Conservation (phyloP, 2,329 filamentous ascomycete genomes). For the Aurifilum marmelostoma region DNA sequence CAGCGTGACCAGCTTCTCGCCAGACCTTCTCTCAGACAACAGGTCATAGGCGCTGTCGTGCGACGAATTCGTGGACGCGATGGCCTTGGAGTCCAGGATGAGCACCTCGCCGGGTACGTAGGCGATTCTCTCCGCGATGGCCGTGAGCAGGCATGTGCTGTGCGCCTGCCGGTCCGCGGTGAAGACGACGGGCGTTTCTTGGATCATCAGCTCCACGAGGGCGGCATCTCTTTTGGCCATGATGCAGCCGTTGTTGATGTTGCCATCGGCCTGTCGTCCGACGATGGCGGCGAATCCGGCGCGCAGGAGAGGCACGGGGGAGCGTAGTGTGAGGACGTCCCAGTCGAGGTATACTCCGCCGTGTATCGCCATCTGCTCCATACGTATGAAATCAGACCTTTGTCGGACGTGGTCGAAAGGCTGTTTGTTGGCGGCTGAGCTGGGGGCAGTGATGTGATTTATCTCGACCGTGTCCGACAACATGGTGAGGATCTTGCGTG, state of each 20-base stretch:
- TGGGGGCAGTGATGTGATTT: constrained; percentile 31
- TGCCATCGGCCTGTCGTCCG: constrained; percentile 31
- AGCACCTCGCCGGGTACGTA: constrained; percentile 34
- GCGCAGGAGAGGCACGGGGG: constrained; percentile 31
- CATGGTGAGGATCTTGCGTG: constrained; percentile 30
- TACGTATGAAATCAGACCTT: constrained; percentile 36
- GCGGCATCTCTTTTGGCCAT: constrained; percentile 28
- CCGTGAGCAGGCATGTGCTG: constrained; percentile 34
- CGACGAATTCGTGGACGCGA: constrained; percentile 35
- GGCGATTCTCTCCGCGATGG: constrained; percentile 33
- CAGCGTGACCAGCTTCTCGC: constrained; percentile 1
- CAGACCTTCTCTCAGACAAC: constrained; percentile 16
- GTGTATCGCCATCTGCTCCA: constrained; percentile 32
- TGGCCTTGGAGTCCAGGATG: constrained; percentile 33
- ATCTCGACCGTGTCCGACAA: constrained; percentile 30
- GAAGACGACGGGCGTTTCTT: constrained; percentile 32
- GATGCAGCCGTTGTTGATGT: constrained; percentile 21
- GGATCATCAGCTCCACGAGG: constrained; percentile 30
- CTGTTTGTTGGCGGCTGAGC: constrained; percentile 24
- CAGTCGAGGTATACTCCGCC: constrained; percentile 38
- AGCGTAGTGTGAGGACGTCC: constrained; percentile 35
- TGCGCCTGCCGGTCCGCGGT: constrained; percentile 34
- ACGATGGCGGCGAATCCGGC: constrained; percentile 35
- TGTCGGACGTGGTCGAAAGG: constrained; percentile 33
- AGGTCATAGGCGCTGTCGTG: constrained; percentile 8